phyloP scores from a whole-genome alignment of 352 stramenopile species.

The Pythium guiyangense region DNA sequence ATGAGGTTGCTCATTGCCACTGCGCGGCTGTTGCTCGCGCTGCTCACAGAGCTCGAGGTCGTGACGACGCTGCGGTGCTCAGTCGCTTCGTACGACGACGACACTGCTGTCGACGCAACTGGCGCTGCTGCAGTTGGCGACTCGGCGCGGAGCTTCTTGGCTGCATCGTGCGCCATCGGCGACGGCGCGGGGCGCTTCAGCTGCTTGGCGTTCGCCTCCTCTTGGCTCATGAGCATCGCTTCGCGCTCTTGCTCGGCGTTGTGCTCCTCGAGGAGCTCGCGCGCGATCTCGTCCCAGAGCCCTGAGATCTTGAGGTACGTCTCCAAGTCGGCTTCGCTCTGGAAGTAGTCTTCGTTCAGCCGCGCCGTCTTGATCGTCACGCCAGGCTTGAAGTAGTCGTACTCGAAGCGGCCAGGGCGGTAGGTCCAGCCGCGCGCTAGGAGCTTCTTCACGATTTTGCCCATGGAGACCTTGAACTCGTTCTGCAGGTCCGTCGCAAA shows the following conservation, averaged over 20 bases:
- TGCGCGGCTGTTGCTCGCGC: no score
- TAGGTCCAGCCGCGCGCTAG: conserved; percentile 58
- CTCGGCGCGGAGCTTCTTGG: conserved; percentile 12
- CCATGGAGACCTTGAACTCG: conserved; percentile 44
- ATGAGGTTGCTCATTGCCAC: no score
- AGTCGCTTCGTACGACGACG: not conserved
- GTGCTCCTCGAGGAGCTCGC: conserved; percentile 31
- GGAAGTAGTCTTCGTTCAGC: conserved; percentile 72
- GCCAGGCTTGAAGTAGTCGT: conserved; percentile 80
- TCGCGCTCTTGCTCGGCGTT: conserved; percentile 18
- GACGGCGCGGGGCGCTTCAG: conserved; percentile 27
- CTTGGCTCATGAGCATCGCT: conserved; percentile 20
- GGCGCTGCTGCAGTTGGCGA: not conserved
- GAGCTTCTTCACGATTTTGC: conserved; percentile 53
- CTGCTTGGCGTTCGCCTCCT: conserved; percentile 12
- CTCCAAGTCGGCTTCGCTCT: conserved; percentile 61
- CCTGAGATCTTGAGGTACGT: conserved; percentile 60
- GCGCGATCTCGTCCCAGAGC: conserved; percentile 54
- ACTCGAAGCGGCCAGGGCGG: conserved; percentile 71
- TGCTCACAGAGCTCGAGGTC: no score
- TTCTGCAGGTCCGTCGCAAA: conserved; percentile 8
- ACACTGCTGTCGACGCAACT: not conserved
- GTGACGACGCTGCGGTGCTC: not conserved
- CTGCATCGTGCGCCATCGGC: conserved; percentile 1
- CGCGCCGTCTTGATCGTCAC: conserved; percentile 40